Conservation (phyloP, 768 basidiomycete genomes). For the Trametes cubensis region DNA sequence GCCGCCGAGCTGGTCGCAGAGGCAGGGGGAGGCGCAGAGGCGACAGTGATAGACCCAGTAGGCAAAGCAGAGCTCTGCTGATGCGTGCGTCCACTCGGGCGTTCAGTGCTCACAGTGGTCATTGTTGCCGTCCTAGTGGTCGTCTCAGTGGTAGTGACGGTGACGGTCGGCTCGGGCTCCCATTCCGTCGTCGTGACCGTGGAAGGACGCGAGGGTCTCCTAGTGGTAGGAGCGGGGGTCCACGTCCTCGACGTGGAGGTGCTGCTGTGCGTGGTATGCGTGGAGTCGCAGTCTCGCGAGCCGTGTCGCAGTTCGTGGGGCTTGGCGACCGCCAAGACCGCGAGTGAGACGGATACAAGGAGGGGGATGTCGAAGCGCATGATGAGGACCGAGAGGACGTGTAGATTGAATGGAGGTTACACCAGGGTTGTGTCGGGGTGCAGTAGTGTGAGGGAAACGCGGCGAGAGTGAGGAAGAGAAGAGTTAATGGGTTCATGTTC, state of each 20-base stretch:
- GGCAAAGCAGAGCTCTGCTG: background rate
- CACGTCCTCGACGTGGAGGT: background rate
- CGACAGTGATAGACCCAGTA: background rate
- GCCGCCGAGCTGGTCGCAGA: background rate
- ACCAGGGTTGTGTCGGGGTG: background rate
- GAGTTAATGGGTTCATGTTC: background rate
- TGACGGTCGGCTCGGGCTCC: conserved; percentile 6
- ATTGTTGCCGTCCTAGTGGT: conserved; percentile 3
- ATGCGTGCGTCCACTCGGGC: conserved; percentile 2
- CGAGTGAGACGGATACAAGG: conserved; percentile 10
- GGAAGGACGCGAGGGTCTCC: background rate
- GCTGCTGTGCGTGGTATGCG: background rate
- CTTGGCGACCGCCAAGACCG: conserved; percentile 11
- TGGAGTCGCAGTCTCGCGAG: conserved; percentile 1
- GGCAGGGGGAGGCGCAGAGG: background rate
- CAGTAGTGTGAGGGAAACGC: background rate
- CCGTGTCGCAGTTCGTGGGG: conserved; percentile 2
- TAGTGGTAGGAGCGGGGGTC: background rate
- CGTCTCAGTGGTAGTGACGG: conserved; percentile 10
- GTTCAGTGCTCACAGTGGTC: background rate
- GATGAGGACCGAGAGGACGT: background rate
- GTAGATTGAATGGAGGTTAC: background rate
- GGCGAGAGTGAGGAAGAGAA: background rate
- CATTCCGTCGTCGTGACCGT: conserved; percentile 7
- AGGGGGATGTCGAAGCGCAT: conserved; percentile 18